Evolutionary conservation across 1,139 yeast genomes (phyloP), one percentile per base, ranked within the genome.

Genomic region (Casaregolazyma lundiana): DNA sequence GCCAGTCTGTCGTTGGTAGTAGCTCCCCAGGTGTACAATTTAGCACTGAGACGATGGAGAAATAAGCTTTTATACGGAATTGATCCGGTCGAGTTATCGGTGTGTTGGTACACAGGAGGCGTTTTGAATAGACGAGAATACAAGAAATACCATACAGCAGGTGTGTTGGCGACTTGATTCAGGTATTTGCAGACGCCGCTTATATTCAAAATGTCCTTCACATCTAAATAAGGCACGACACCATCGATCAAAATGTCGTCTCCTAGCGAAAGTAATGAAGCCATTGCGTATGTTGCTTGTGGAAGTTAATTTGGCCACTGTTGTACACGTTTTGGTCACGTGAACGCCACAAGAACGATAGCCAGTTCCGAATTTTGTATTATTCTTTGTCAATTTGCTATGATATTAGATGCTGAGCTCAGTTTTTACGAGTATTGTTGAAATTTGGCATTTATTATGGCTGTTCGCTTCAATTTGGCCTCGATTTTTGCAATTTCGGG

Each of bases 21-120:
- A 13, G 75, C 65, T 1, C 89, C 87, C 94, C 94, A 83, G 0
- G 87, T 78, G 53, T 69, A 76, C 3, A 84, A 55, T 3, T 78
- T 76, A 1, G 69, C 60, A 29, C 58, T 56, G 1, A 71, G 59
- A 39, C 87, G 64, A 40, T 70, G 51, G 13, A 69, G 57, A 59
- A 75, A 81, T 44, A 78, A 58, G 35, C 71, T 71, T 4, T 70
- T 7, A 48, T 49, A 2, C 59, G 51, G 44, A 51, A 51, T 6
- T 56, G 60, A 43, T 51, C 52, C 11, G 16, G 16, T 18, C 15
- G 19, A 35, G 16, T 7, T 1, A 21, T 5, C 16, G 15, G 18
- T 11, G 8, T 7, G 24, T 13, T 20, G 22, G 17, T 20, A 18
- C 19, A 36, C 32, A 3, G 43, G 43, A 15, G 17, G 17, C 13